Percentiles rank a stretch among this genome's conserved stretches.
Evolutionary conservation across 1,284 basidiomycete species (phyloP).

Genomic region (Heterobasidion parviporum): DNA sequence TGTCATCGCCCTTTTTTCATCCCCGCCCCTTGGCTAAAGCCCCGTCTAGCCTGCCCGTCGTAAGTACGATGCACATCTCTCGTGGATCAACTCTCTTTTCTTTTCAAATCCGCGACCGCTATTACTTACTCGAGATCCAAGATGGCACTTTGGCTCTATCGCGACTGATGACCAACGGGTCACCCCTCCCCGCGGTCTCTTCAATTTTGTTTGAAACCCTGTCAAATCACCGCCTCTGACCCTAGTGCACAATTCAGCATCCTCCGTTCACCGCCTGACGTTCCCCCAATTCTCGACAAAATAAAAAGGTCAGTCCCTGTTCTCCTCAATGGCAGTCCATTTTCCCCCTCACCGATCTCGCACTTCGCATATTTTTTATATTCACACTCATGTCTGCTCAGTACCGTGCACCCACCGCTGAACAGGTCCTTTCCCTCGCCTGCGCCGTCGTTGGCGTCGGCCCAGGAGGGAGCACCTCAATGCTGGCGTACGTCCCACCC

Average conservation of each 20-base stretch:
- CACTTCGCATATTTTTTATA: too few relatives aligned
- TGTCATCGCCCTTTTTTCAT: too few relatives aligned
- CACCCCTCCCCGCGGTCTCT: background rate
- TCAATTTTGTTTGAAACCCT: background rate
- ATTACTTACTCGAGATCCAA: background rate
- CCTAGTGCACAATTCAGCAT: background rate
- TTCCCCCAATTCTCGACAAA: background rate
- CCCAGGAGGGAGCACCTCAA: slow-evolving; percentile 65
- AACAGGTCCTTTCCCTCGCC: slow-evolving; percentile 23
- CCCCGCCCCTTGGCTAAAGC: too few relatives aligned
- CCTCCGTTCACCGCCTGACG: background rate
- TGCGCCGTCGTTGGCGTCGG: slow-evolving; percentile 66
- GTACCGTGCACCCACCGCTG: background rate
- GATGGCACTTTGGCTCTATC: background rate
- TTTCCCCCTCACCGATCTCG: background rate
- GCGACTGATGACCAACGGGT: background rate
- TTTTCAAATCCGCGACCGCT: background rate
- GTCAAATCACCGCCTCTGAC: background rate
- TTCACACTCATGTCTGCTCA: background rate
- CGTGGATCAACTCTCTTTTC: background rate
- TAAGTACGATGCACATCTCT: background rate
- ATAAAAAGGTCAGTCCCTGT: background rate
- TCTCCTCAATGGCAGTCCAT: background rate
- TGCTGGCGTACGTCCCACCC: slow-evolving; percentile 49
- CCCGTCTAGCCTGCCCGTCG: too few relatives aligned